Conservation (phyloP, 2,329 filamentous ascomycete genomes). For the Purpureocillium lavendulum region DNA sequence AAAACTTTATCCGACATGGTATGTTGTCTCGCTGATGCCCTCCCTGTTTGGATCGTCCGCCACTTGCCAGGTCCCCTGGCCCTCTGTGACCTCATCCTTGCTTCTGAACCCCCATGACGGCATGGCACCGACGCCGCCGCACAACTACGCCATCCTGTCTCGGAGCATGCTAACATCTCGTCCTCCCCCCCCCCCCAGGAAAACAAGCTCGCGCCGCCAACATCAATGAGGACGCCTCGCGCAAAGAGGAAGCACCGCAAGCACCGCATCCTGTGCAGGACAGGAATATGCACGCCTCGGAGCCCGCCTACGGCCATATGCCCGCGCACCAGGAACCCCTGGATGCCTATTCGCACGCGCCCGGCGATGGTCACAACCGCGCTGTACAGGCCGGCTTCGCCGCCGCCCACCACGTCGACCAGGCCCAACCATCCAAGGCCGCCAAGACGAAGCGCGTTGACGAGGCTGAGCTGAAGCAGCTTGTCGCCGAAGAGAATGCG, state of each 20-base stretch:
- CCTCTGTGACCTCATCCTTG: too few relatives aligned
- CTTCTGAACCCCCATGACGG: conserved; percentile 3
- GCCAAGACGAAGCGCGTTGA: conserved; percentile 30
- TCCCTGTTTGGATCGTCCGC: background rate
- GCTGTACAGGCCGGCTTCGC: conserved; percentile 60
- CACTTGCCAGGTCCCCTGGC: background rate
- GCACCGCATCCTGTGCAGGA: conserved; percentile 43
- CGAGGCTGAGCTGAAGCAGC: conserved; percentile 69
- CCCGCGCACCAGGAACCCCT: conserved; percentile 35
- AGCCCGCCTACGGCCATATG: conserved; percentile 30
- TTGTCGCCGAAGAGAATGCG: conserved; percentile 87
- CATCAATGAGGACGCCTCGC: conserved; percentile 38
- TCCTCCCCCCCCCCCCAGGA: conserved; percentile 33
- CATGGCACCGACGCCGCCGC: background rate
- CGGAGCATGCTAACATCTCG: conserved; percentile 1
- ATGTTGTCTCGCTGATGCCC: conserved; percentile 17
- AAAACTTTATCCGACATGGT: conserved; percentile 96
- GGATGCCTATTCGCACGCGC: conserved; percentile 54
- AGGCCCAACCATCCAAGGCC: conserved; percentile 42
- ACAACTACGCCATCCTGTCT: too few relatives aligned
- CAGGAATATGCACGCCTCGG: conserved; percentile 44
- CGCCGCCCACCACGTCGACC: conserved; percentile 54
- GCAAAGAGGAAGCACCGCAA: conserved; percentile 44
- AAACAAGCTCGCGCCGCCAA: conserved; percentile 76
- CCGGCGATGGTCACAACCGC: conserved; percentile 54